Evolutionary conservation across 2,329 filamentous ascomycete genomes (phyloP).

Genomic region (Colletotrichum echinochloae): DNA sequence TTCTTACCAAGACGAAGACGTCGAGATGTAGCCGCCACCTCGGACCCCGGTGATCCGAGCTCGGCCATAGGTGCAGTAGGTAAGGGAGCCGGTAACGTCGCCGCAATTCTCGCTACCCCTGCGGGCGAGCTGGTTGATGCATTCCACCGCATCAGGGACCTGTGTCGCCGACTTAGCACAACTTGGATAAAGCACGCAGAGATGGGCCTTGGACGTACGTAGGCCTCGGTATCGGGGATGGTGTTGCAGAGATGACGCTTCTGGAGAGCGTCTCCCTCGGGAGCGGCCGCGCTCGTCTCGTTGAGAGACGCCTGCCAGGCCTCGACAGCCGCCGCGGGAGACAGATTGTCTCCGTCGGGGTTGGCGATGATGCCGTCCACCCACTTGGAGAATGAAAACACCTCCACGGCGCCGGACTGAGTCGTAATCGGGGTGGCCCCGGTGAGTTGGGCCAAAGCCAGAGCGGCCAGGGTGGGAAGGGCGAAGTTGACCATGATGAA

Average conservation of each 20-base stretch:
- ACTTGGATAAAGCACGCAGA: too few relatives aligned
- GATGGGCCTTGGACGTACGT: slow-evolving; percentile 1
- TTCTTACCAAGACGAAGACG: slow-evolving; percentile 31
- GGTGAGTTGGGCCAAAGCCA: slow-evolving; percentile 7
- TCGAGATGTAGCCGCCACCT: background rate
- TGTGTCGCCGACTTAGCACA: background rate
- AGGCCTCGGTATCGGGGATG: slow-evolving; percentile 7
- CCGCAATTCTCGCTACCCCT: slow-evolving; percentile 9
- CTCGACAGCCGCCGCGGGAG: slow-evolving; percentile 27
- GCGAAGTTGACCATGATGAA: slow-evolving; percentile 31
- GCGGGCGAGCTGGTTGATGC: slow-evolving; percentile 35
- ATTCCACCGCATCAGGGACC: slow-evolving; percentile 33
- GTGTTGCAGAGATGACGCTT: slow-evolving; percentile 30
- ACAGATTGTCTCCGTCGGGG: slow-evolving; percentile 32
- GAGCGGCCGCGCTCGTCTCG: background rate
- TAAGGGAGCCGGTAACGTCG: background rate
- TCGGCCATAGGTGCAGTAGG: slow-evolving; percentile 20
- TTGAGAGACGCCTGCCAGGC: slow-evolving; percentile 15
- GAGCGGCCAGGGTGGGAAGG: slow-evolving; percentile 10
- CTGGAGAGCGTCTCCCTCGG: slow-evolving; percentile 1
- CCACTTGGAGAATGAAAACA: slow-evolving; percentile 37
- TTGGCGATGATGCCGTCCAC: slow-evolving; percentile 37
- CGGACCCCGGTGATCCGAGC: slow-evolving; percentile 20
- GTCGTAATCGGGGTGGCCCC: background rate
- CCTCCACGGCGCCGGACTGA: background rate